These are phyloP conservation scores for Leishmania amazonensis DNA, from an alignment of 208 protist genomes.

Conservation along the genomic window DNA sequence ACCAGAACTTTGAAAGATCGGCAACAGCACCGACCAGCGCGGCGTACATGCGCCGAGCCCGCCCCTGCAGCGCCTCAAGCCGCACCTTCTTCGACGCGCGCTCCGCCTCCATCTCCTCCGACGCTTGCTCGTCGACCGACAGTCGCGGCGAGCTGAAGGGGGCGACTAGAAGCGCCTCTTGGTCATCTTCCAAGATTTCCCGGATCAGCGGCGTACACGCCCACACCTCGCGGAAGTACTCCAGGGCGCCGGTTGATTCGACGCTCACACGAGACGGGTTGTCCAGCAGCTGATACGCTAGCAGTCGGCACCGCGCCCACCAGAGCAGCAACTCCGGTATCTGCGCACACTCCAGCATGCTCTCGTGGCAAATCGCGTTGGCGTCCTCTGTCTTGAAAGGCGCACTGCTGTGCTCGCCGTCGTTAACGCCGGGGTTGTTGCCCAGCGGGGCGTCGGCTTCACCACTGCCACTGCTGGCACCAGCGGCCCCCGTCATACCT, in stretches of 20 bases:
- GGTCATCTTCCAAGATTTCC: conserved; percentile 43
- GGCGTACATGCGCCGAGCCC: conserved; percentile 41
- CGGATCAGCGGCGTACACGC: conserved; percentile 41
- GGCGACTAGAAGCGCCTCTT: conserved; percentile 20
- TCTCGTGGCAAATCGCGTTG: conserved; percentile 42
- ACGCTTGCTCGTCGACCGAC: background rate
- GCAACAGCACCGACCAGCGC: conserved; percentile 69
- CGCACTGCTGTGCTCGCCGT: background rate
- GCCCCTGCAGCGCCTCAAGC: conserved; percentile 13
- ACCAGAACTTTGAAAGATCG: conserved; percentile 61
- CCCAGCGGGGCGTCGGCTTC: background rate
- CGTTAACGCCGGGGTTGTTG: background rate
- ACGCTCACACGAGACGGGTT: conserved; percentile 38
- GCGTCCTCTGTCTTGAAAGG: conserved; percentile 29
- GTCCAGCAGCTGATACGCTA: conserved; percentile 52
- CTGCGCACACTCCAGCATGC: conserved; percentile 49
- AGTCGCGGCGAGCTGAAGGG: conserved; percentile 13
- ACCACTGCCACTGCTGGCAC: background rate
- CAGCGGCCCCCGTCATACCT: background rate
- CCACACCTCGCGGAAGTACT: conserved; percentile 70
- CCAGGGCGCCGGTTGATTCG: conserved; percentile 40
- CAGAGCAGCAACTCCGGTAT: conserved; percentile 53
- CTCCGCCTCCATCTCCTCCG: background rate
- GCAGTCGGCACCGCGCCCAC: conserved; percentile 83
- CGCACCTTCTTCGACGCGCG: background rate